These are phyloP conservation scores for Prunus davidiana DNA, from an alignment of 306 rosid species.

Conservation along the genomic window DNA sequence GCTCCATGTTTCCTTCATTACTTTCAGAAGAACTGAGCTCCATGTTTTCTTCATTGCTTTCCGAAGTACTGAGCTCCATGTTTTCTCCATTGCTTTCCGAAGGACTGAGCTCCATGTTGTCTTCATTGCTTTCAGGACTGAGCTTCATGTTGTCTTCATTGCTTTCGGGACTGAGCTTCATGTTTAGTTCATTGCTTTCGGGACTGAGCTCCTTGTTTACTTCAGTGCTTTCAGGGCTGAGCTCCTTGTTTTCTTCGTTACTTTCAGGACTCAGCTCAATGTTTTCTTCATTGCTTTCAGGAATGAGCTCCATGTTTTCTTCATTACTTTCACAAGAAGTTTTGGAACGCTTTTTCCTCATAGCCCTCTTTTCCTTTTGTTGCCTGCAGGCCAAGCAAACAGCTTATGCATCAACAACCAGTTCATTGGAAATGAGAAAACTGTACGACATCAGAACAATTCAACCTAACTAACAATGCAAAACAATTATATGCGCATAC, in stretches of 20 bases:
- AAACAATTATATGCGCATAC: constrained; percentile 15
- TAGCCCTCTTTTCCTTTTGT: constrained; percentile 11
- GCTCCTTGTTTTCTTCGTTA: neutral
- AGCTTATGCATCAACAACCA: neutral
- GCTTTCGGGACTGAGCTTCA: too few species aligned
- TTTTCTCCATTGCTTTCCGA: constrained; percentile 10
- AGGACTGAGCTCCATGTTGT: too few species aligned
- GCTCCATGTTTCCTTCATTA: neutral
- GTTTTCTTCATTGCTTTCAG: neutral
- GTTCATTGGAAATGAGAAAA: neutral
- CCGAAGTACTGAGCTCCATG: neutral
- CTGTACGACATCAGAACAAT: neutral
- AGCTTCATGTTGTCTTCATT: too few species aligned
- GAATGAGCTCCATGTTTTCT: neutral
- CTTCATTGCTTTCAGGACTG: too few species aligned
- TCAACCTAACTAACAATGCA: neutral
- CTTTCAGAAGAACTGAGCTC: neutral
- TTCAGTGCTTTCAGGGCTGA: neutral
- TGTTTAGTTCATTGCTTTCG: too few species aligned
- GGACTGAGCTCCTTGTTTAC: too few species aligned
- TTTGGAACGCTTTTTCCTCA: neutral
- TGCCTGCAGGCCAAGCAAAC: constrained; percentile 34
- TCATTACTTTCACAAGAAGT: constrained; percentile 14
- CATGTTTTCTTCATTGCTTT: neutral
- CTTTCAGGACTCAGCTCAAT: neutral